Base-by-base conservation (phyloP, 163 green algal genomes). In the Scenedesmus sp. region DNA sequence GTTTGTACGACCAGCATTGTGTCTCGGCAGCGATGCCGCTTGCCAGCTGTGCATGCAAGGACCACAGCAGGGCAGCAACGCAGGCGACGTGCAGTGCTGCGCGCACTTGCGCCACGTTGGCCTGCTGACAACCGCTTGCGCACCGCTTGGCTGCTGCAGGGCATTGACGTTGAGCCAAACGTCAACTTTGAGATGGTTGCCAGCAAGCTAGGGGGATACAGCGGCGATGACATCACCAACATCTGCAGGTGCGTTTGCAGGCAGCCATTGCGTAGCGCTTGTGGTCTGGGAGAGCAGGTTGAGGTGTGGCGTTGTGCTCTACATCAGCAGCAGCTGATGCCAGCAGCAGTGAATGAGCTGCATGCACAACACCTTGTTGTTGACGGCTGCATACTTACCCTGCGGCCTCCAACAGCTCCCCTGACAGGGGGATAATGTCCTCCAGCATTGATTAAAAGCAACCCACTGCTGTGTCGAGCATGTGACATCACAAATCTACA, bases 211-310 rank as follows among this genome's bases (percentile, higher is more conserved):
- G 94, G 98, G 33, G 97, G 98, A 43, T 99, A 98, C 93, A 97
- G 93, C 80, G 98, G 98, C 1, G 98, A 99, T 88, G 98, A 99
- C 95, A 97, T 99, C 90, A 98, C 97, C 70, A 99, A 98, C 95
- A 95, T 99, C 33, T 99, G 97, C 93, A 81, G 82, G 88, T 87
- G 59, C 3, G 42, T 70, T 24, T 49, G 72, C 35, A 81, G 37
- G 3, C 22, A 73, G 61, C 12, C n/a, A n/a, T 73, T 37, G n/a
- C 26, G 13, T 73, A 73, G 22, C 22, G 61, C n/a, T 30, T 40
- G 22, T 49, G n/a, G 46, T 20, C n/a, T 16, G 40, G 72, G n/a
- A n/a, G n/a, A n/a, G n/a, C n/a, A n/a, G n/a, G n/a, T n/a, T n/a
- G n/a, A n/a, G n/a, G n/a, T n/a, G n/a, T n/a, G n/a, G n/a, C n/a